A percentile compares a stretch with the other conserved stretches of the same genome.
Evolutionary conservation across 1,284 basidiomycete species (phyloP).

Genomic region (Sanguinoderma infundibulare): DNA sequence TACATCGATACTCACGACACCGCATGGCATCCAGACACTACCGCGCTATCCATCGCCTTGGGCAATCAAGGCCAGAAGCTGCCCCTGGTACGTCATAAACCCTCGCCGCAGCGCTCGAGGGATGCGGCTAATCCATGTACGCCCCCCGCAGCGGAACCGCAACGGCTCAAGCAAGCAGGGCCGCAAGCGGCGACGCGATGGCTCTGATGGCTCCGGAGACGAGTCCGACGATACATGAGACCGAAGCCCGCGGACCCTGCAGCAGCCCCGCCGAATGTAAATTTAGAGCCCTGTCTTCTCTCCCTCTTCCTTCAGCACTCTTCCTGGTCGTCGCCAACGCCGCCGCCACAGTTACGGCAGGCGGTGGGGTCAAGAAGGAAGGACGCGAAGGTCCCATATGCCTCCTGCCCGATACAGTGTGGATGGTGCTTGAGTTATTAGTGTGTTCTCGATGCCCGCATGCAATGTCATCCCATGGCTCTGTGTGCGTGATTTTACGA

Average conservation of each 20-base stretch:
- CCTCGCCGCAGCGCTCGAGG: neutral
- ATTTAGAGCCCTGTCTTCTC: constrained; percentile 21
- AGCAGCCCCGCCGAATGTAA: constrained; percentile 20
- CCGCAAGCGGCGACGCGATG: constrained; percentile 52
- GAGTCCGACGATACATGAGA: constrained; percentile 52
- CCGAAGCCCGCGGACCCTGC: constrained; percentile 10
- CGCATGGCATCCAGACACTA: constrained; percentile 63
- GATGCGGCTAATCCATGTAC: constrained; percentile 13
- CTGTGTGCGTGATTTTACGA: constrained; percentile 16
- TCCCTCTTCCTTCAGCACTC: constrained; percentile 9
- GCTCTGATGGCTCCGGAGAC: constrained; percentile 48
- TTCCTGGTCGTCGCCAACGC: constrained; percentile 1
- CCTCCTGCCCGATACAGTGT: constrained; percentile 10
- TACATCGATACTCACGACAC: constrained; percentile 11
- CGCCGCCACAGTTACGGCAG: neutral
- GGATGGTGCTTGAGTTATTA: constrained; percentile 21
- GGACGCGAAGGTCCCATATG: constrained; percentile 7
- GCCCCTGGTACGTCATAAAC: constrained; percentile 65
- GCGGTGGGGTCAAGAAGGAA: neutral
- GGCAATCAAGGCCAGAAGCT: constrained; percentile 91
- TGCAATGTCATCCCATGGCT: constrained; percentile 19
- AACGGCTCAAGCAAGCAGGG: constrained; percentile 59
- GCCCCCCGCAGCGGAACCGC: constrained; percentile 61
- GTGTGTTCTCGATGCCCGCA: constrained; percentile 11
- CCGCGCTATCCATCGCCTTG: constrained; percentile 88